Evolutionary conservation across 768 basidiomycete species (phyloP), one percentile per base, ranked within the genome.

Genomic region (Leccinum arenicola): DNA sequence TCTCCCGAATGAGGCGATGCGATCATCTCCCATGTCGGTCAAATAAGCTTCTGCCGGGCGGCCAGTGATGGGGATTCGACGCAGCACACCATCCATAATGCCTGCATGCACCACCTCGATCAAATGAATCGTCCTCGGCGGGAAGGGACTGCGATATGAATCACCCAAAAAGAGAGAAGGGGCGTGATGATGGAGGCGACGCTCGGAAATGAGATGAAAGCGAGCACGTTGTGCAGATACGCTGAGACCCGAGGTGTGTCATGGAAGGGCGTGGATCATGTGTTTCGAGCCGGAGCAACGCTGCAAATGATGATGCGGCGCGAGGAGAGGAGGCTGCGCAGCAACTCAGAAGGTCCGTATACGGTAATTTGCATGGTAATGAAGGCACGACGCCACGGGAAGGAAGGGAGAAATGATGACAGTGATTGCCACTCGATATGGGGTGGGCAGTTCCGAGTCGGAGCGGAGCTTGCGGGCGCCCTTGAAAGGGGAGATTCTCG

Each of bases 271-370:
- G 54, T 68, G 60, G 63, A 58, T 56, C 58, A 59, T 57, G 67
- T 58, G 68, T 67, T 64, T 68, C 67, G 68, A 68, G 66, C 60
- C 68, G 67, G 67, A 67, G 57, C 67, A 45, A 45, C 43, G 43
- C 43, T 45, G 43, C 43, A 45, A 45, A 62, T 70, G 68, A 49
- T 60, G 55, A 67, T 64, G 68, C 52, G 48, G 67, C 59, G 57
- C 50, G 5, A 49, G 43, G 43, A 45, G 38, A 59, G 36, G 61
- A 64, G 68, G 67, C 67, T 65, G 63, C 59, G 68, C 57, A 64
- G 60, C 29, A 49, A 47, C 38, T 40, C 27, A 61, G 58, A 61
- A 61, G 55, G 51, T 19, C 40, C 31, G 45, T 31, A 52, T 51
- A 43, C 19, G 56, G 66, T 63, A 70, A 52, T 27, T 55, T 56